Evolutionary conservation across 805 yeast species (phyloP), one percentile per base, ranked within the genome.

Genomic region (Metschnikowia dekortorum): DNA sequence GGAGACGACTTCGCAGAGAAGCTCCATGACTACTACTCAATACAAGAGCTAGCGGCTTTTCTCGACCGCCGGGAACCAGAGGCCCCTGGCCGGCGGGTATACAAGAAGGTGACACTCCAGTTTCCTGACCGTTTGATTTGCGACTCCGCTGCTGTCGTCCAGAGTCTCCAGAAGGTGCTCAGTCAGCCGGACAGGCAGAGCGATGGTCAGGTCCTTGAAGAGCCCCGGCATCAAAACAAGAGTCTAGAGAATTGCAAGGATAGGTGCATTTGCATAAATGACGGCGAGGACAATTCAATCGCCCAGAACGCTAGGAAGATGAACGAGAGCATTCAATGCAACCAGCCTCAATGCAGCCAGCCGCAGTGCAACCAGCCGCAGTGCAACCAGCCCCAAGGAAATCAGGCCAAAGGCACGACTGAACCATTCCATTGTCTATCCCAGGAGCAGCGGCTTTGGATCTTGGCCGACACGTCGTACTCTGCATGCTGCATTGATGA

Each of bases 401-500:
- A 5, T 13, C 30, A 13, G 10, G 6, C 40, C 11, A 14, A 22
- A 11, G 8, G 31, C 31, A 13, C 41, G 4, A 8, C 41, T n/a
- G 32, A 26, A 1, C 4, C 41, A 39, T 3, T 18, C 5, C 6
- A 6, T 4, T 1, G 13, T 2, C 38, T 14, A 8, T 6, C 37
- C 10, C 38, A 16, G 18, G 41, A 7, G 14, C 73, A 75, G 56
- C 70, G 77, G 45, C 76, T 86, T 9, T 92, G 92, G 87, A 80
- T 92, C 14, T 70, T 94, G 35, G 99, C 98, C 0, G 99, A 94
- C 62, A 92, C 99, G 0, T 89, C 97, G 0, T 94, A 94, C 61
- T 88, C 96, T 30, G 76, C 96, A 0, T 94, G 99, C 67, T 94
- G 99, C 69, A 85, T 92, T 9, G 99, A 94, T 66, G 97, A 91